A percentile compares a stretch with the other conserved stretches of the same genome.
These are phyloP conservation scores for Fusarium pininemorale DNA, from an alignment of 2,329 filamentous ascomycete genomes.

Conservation along the genomic window DNA sequence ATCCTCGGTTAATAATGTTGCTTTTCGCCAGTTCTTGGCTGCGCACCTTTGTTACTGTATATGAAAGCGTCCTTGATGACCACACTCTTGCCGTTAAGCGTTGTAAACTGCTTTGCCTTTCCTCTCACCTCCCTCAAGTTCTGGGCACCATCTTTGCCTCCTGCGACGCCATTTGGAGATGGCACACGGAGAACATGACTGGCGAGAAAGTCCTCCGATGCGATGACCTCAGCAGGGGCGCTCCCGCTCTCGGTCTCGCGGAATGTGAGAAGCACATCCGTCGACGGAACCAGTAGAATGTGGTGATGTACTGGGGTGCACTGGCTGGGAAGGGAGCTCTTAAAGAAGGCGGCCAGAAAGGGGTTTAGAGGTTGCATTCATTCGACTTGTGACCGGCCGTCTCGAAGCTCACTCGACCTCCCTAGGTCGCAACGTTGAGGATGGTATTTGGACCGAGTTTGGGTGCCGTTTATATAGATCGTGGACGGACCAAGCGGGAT, in stretches of 20 bases:
- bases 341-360: constrained; percentile 98
- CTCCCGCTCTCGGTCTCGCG: constrained; percentile 87
- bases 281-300: constrained; percentile 91
- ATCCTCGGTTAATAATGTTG: constrained; percentile 36
- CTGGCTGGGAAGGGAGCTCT: constrained; percentile 90
- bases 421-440: constrained; percentile 34
- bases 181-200: constrained; percentile 96
- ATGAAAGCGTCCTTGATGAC: constrained; percentile 93
- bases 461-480: constrained; percentile 11
- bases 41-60: constrained; percentile 92
- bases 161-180: constrained; percentile 57
- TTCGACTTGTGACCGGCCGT: constrained; percentile 47
- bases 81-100: constrained; percentile 90
- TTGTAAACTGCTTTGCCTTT: constrained; percentile 94
- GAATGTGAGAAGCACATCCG: constrained; percentile 87
- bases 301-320: constrained; percentile 92
- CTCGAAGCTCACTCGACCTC: constrained; percentile 43
- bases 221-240: constrained; percentile 80
- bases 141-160: constrained; percentile 64
- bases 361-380: constrained; percentile 98
- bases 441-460: constrained; percentile 17
- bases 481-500: constrained; percentile 25
- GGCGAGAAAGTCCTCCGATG: constrained; percentile 91
- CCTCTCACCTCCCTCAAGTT: constrained; percentile 86
- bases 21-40: neutral